These are phyloP conservation scores for Chloris gayana DNA, from an alignment of 176 grass and related monocot genomes.

Conservation along the genomic window DNA sequence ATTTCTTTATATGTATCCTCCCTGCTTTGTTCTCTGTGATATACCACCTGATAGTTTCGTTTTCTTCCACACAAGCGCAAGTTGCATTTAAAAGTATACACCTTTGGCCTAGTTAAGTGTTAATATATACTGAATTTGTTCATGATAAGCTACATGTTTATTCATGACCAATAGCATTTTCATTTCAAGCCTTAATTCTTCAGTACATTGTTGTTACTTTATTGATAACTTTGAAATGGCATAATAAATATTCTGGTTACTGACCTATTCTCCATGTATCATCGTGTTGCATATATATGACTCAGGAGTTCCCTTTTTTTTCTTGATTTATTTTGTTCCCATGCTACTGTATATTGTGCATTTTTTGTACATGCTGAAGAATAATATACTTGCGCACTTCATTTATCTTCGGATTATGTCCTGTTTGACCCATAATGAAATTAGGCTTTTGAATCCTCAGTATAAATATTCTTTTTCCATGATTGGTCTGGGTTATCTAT, in stretches of 20 bases:
- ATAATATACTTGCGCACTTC: background rate
- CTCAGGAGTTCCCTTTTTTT: background rate
- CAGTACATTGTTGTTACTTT: background rate
- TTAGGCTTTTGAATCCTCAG: conserved; percentile 7
- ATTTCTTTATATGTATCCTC: conserved; percentile 22
- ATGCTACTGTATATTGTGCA: background rate
- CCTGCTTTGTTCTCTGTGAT: background rate
- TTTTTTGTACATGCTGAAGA: background rate
- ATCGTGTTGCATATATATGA: background rate
- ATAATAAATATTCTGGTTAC: conserved; percentile 19
- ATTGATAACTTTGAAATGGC: background rate
- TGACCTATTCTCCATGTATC: background rate
- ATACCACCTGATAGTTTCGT: background rate
- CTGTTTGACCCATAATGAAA: background rate
- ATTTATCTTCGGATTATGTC: conserved; percentile 1
- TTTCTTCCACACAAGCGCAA: background rate
- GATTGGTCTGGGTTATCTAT: conserved; percentile 5
- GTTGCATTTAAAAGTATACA: conserved; percentile 8
- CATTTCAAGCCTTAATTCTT: background rate
- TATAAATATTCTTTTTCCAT: background rate
- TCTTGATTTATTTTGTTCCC: background rate
- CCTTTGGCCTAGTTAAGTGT: background rate
- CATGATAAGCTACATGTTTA: background rate
- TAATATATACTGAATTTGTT: background rate
- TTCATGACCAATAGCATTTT: background rate